Evolutionary conservation across 2,329 filamentous ascomycete genomes (phyloP).

Genomic region (Fusarium keratoplasticum): DNA sequence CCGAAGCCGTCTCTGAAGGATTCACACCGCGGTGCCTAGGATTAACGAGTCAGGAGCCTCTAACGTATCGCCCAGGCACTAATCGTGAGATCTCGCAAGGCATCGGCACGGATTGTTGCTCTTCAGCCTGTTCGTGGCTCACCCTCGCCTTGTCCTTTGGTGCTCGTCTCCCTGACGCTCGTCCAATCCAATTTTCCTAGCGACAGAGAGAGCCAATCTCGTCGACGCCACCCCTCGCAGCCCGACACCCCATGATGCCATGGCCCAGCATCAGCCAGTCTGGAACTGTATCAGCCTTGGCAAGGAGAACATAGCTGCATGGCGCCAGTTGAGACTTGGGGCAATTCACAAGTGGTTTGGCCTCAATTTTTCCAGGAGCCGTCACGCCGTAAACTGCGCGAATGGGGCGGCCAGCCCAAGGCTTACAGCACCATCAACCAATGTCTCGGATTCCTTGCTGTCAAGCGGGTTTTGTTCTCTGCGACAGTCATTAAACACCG

Average conservation of each 20-base stretch:
- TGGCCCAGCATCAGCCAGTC: slow-evolving; percentile 8
- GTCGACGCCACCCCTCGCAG: neutral
- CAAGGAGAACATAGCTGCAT: slow-evolving; percentile 2
- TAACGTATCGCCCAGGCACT: neutral
- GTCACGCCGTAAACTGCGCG: neutral
- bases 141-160: neutral
- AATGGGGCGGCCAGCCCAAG: neutral
- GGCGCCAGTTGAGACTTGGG: neutral
- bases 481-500: neutral
- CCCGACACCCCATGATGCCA: slow-evolving; percentile 10
- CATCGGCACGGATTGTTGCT: neutral
- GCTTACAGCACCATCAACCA: slow-evolving; percentile 1
- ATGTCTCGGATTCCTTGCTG: slow-evolving; percentile 11
- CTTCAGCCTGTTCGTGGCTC: neutral
- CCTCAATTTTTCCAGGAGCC: neutral
- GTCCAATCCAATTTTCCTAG: slow-evolving; percentile 1
- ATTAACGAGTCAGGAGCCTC: slow-evolving; percentile 30
- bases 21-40: slow-evolving; percentile 6
- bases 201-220: neutral
- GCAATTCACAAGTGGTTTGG: neutral
- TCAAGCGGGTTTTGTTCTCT: neutral
- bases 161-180: neutral
- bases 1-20: slow-evolving; percentile 24
- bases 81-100: slow-evolving; percentile 1
- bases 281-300: slow-evolving; percentile 25